Evolutionary conservation across 2,329 filamentous ascomycete species (phyloP).

Genomic region (Fusarium sp.): DNA sequence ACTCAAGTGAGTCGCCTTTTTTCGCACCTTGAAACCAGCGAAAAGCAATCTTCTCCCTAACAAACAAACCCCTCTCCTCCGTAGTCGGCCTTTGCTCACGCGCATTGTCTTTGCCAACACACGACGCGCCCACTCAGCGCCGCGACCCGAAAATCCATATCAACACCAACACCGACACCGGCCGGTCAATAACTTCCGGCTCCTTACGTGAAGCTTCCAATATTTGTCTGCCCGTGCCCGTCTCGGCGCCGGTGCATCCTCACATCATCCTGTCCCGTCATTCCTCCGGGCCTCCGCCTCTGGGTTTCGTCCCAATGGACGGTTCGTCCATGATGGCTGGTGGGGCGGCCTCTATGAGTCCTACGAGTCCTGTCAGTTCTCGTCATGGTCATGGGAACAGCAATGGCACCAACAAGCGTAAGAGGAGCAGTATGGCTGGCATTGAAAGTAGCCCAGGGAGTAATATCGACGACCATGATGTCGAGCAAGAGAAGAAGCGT

Average conservation of each 20-base stretch:
- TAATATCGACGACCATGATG: constrained; percentile 63
- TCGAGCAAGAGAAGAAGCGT: constrained; percentile 72
- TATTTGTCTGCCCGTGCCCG: constrained; percentile 27
- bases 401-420: constrained; percentile 65
- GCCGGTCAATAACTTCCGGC: constrained; percentile 37
- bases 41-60: constrained; percentile 44
- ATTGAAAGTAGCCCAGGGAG: constrained; percentile 74
- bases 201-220: constrained; percentile 21
- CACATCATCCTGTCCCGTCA: constrained; percentile 18
- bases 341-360: constrained; percentile 65
- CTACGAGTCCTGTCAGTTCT: constrained; percentile 68
- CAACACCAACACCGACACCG: constrained; percentile 48
- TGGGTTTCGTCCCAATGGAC: constrained; percentile 58
- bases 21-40: constrained; percentile 35
- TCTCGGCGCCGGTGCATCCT: constrained; percentile 30
- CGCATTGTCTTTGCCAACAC: constrained; percentile 42
- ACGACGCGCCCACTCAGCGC: constrained; percentile 46
- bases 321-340: constrained; percentile 61
- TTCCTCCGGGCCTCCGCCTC: constrained; percentile 37
- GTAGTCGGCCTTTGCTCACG: constrained; percentile 52
- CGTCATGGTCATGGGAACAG: constrained; percentile 62
- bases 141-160: constrained; percentile 45
- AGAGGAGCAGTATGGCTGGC: constrained; percentile 65
- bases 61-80: constrained; percentile 50
- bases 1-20: too few species aligned